These are phyloP conservation scores for Tieghemiomyces parasiticus DNA, from an alignment of 192 early-diverging fungal species.

Conservation along the genomic window DNA sequence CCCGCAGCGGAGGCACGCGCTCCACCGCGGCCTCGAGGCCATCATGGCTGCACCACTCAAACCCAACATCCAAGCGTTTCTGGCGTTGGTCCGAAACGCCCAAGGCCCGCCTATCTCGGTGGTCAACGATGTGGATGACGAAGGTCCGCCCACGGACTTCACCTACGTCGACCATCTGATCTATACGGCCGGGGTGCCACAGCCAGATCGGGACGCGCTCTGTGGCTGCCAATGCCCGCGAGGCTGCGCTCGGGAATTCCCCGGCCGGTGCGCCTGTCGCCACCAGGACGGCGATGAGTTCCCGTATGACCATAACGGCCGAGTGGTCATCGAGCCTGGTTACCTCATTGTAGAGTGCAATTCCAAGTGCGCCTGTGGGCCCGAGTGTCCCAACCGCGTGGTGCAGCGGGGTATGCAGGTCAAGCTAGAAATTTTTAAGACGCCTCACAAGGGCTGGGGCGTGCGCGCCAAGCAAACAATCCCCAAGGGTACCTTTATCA, in stretches of 20 bases:
- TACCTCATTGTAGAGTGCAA: conserved; percentile 24
- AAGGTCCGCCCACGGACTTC: conserved; percentile 21
- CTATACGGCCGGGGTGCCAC: conserved; percentile 9
- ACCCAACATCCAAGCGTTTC: not conserved
- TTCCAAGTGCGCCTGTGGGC: conserved; percentile 20
- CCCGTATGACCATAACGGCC: conserved; percentile 20
- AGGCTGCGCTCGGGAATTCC: not conserved
- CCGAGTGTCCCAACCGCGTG: conserved; percentile 20
- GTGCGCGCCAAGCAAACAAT: conserved; percentile 25
- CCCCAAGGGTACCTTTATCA: conserved; percentile 30
- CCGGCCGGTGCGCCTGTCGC: conserved; percentile 17
- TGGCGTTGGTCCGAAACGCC: conserved; percentile 2
- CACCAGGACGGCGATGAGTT: conserved; percentile 14
- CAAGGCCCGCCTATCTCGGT: conserved; percentile 16
- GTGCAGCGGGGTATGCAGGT: conserved; percentile 23
- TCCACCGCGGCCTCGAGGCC: too few species aligned
- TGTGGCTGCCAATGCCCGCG: not conserved
- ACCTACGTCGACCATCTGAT: conserved; percentile 18
- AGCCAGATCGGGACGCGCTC: not conserved
- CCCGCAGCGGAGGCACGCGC: too few species aligned
- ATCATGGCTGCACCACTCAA: too few species aligned
- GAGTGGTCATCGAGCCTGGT: conserved; percentile 7
- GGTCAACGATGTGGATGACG: conserved; percentile 23
- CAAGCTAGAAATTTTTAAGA: conserved; percentile 23
- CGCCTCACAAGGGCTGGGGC: conserved; percentile 27